A percentile compares a stretch with the other conserved stretches of the same genome.
Conservation (phyloP, 106 monocot species). For the Xerophyta viscosa region DNA sequence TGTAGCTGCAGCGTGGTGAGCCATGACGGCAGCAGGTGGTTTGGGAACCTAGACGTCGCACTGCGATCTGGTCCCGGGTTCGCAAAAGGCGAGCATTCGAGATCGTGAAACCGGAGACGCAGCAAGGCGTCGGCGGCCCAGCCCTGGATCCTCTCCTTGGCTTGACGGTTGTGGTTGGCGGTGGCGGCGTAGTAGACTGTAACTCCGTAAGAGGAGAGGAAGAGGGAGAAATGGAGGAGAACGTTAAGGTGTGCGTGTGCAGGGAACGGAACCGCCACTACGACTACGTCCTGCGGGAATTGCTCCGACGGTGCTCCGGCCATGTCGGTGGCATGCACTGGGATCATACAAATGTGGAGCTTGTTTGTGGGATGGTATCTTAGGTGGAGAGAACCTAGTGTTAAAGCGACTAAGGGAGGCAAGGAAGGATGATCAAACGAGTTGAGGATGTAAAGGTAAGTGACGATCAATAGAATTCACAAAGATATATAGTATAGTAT, state of each 20-base stretch:
- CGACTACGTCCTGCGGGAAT: no score
- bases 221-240: slow-evolving; percentile 62
- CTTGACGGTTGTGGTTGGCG: slow-evolving; percentile 45
- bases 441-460: no score
- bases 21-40: slow-evolving; percentile 37
- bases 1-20: slow-evolving; percentile 9
- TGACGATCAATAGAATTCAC: no score
- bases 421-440: no score
- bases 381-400: no score
- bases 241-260: slow-evolving; percentile 82
- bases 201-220: slow-evolving; percentile 24
- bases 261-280: slow-evolving; percentile 57
- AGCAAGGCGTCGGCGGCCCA: slow-evolving; percentile 24
- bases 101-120: slow-evolving; percentile 32
- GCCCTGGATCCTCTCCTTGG: slow-evolving; percentile 31
- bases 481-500: no score
- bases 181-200: slow-evolving; percentile 49
- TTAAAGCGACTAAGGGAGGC: no score
- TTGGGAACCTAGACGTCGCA: slow-evolving; percentile 29
- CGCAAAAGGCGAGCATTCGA: slow-evolving; percentile 26
- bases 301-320: no score
- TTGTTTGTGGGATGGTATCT: no score
- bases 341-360: no score
- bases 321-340: no score
- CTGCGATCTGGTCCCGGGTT: slow-evolving; percentile 19